phyloP scores from a whole-genome alignment of 805 yeast genomes.

The Teunomyces cretensis region DNA sequence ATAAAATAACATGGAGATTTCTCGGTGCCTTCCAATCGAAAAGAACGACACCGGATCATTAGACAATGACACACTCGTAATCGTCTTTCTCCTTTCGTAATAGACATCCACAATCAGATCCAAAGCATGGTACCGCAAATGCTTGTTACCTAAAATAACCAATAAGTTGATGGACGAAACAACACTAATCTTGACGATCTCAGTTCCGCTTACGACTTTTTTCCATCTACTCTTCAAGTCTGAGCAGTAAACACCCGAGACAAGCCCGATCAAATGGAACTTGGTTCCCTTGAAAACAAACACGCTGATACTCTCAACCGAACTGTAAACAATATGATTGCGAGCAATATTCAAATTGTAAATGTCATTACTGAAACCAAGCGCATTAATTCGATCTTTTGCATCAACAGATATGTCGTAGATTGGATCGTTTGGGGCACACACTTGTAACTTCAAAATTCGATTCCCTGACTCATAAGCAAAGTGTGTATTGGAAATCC shows the following conservation, averaged over 20 bases:
- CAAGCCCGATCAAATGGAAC: conserved; percentile 59
- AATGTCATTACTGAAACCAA: conserved; percentile 27
- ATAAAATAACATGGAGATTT: conserved; percentile 55
- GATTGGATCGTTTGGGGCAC: conserved; percentile 53
- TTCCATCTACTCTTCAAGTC: conserved; percentile 53
- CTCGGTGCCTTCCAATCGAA: conserved; percentile 67
- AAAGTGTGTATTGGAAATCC: conserved; percentile 59
- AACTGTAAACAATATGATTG: conserved; percentile 31
- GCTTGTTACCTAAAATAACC: conserved; percentile 57
- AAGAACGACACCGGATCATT: conserved; percentile 56
- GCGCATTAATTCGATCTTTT: conserved; percentile 13
- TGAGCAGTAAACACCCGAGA: conserved; percentile 62
- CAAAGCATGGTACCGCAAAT: conserved; percentile 60
- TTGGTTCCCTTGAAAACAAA: conserved; percentile 46
- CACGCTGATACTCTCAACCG: conserved; percentile 42
- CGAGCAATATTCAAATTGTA: conserved; percentile 19
- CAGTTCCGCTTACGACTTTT: conserved; percentile 50
- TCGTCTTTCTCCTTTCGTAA: conserved; percentile 36
- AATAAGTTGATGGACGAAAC: conserved; percentile 55
- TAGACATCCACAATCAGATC: conserved; percentile 63
- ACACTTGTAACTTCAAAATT: conserved; percentile 51
- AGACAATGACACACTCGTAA: conserved; percentile 50
- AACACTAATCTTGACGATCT: conserved; percentile 61
- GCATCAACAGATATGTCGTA: conserved; percentile 31
- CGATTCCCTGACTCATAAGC: conserved; percentile 59